Percentiles rank a stretch among this genome's conserved stretches.
Evolutionary conservation across 2,329 filamentous ascomycete species (phyloP).

Genomic region (Rutstroemia sp.): DNA sequence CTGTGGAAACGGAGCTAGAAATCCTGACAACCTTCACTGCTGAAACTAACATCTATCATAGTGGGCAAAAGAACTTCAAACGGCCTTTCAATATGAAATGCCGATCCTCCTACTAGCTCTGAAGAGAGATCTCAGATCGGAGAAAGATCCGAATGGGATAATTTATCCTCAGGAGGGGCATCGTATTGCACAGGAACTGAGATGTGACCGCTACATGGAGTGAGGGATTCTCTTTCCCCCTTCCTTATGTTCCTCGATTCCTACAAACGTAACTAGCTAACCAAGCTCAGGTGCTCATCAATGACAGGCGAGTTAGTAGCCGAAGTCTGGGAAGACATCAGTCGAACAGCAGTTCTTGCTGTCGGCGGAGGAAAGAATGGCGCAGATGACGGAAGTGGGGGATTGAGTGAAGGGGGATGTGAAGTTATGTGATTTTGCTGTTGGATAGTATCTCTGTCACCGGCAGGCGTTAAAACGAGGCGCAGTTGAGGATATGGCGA

Average conservation of each 20-base stretch:
- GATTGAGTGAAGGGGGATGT: constrained; percentile 6
- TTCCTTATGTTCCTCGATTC: background rate
- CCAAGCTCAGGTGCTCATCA: background rate
- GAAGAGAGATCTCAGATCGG: constrained; percentile 51
- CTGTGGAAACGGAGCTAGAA: background rate
- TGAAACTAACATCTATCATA: constrained; percentile 24
- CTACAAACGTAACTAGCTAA: background rate
- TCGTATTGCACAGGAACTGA: constrained; percentile 47
- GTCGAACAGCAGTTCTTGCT: constrained; percentile 6
- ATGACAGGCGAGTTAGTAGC: constrained; percentile 5
- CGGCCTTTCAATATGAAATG: constrained; percentile 40
- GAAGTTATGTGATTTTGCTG: background rate
- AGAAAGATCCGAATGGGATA: constrained; percentile 51
- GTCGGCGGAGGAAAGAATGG: constrained; percentile 1
- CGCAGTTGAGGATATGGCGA: too few relatives aligned
- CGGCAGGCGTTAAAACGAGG: too few relatives aligned
- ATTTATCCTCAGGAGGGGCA: constrained; percentile 57
- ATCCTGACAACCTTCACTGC: background rate
- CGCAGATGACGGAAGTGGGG: background rate
- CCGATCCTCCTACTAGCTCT: constrained; percentile 52
- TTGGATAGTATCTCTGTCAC: background rate
- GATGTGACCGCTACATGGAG: constrained; percentile 56
- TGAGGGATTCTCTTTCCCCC: constrained; percentile 30
- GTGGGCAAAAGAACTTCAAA: constrained; percentile 51
- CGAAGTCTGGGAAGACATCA: constrained; percentile 9